Evolutionary conservation across 371 early-diverging fungal genomes (phyloP), one percentile per base, ranked within the genome.

Genomic region (Mortierella sp.): DNA sequence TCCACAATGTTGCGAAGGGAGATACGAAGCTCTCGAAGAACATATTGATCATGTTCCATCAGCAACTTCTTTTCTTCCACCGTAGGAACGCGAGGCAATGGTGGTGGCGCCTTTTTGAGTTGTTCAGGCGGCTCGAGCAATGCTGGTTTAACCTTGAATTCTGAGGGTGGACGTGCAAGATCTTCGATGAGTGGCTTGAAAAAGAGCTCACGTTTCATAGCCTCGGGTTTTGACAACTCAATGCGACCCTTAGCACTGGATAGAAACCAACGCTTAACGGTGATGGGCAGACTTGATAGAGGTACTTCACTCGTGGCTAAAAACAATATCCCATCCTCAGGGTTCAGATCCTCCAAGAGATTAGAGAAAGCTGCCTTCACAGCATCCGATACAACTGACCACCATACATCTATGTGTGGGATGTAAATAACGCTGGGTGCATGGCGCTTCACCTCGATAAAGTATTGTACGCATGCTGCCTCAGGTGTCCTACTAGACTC

Each of bases 391-490:
- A 86, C 66, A 22, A 77, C 68, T 5, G 70, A 72, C 83, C 87
- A 84, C 86, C 88, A 88, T n/a, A 74, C 60, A 45, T 85, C 84
- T 22, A 84, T 73, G 34, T 85, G 76, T 2, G 89, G 87, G 15
- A 90, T 70, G 40, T 86, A 87, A 3, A 88, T 76, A n/a, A 86
- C 83, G 68, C 88, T 84, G 23, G 89, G 88, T 35, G 85, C 75
- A 47, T 87, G 86, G 0, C 89, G 84, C 60, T 83, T 85, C 29
- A 89, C 86, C 64, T 87, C 86, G 32, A 83, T 62, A 40, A 89
- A 86, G 35, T 82, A 68, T 56, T 85, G 86, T 13, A 86, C 84
- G 31, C 88, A 81, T 1, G 83, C 83, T 0, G 87, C 82, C n/a
- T 86, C 88, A 0, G 85, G 82, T 6, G 87, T 79, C 34, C 79